phyloP scores from a whole-genome alignment of 192 early-diverging fungal species.

The Coemansia nantahalensis region DNA sequence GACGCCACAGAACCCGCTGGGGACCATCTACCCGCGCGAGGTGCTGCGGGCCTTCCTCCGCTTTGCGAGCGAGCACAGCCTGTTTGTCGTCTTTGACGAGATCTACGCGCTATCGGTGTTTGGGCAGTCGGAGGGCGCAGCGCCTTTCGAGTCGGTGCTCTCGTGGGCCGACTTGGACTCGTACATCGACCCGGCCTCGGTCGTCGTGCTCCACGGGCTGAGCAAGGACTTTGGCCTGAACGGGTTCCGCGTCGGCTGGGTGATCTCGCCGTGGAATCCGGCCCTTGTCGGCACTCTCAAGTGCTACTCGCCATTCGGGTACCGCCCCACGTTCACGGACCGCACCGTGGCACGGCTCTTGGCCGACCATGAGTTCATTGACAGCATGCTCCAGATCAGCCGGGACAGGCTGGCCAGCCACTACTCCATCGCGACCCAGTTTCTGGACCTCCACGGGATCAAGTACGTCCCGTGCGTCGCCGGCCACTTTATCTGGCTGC shows the following conservation, averaged over 20 bases:
- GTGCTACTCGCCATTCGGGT: conserved; percentile 58
- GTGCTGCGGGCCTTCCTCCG: conserved; percentile 56
- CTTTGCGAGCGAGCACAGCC: conserved; percentile 61
- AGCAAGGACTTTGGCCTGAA: conserved; percentile 85
- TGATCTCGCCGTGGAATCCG: conserved; percentile 63
- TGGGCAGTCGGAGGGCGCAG: conserved; percentile 20
- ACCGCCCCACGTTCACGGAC: conserved; percentile 62
- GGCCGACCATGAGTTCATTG: conserved; percentile 56
- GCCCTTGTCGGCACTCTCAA: conserved; percentile 20
- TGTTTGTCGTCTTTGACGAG: conserved; percentile 77
- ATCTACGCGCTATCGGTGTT: conserved; percentile 75
- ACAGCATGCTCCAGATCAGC: conserved; percentile 60
- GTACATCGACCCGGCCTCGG: conserved; percentile 59
- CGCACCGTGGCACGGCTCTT: conserved; percentile 58
- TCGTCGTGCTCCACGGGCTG: conserved; percentile 75
- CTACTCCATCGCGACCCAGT: conserved; percentile 46
- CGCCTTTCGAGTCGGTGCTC: conserved; percentile 66
- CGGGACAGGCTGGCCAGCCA: conserved; percentile 54
- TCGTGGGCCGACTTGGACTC: conserved; percentile 56
- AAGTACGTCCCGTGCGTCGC: conserved; percentile 61
- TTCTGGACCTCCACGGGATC: conserved; percentile 52
- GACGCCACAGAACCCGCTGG: conserved; percentile 75
- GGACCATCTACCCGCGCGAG: conserved; percentile 54
- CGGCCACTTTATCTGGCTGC: conserved; percentile 71
- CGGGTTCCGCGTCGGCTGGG: conserved; percentile 67